Evolutionary conservation across 1,284 basidiomycete genomes (phyloP), one percentile per base, ranked within the genome.

Genomic region (Irpex sp.): DNA sequence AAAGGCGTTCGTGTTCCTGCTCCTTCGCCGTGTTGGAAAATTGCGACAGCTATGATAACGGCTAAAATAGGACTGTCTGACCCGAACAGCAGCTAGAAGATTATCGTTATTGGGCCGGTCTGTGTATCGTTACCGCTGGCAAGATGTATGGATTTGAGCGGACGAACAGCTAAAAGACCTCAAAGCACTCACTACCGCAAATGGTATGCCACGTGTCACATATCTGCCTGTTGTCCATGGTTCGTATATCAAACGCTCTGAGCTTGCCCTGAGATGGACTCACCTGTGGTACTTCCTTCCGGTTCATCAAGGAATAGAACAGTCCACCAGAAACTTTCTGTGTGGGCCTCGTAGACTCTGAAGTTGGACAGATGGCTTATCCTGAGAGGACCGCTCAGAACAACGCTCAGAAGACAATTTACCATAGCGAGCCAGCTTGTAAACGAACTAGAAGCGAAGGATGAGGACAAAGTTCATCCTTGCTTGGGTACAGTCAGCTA

Each of bases 81-180:
- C 60, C 58, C 59, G 54, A 57, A 57, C 59, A 63, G 35, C 47
- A 61, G 43, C 61, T 71, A 72, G 70, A 71, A 72, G 72, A 33
- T 33, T 33, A 33, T 33, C 31, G 31, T 33, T 33, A 33, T 33
- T 33, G 31, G 31, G 31, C 31, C 31, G 31, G 31, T 33, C 31
- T 33, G 31, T 33, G 31, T 49, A 39, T 37, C 11, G 36, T 21
- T 47, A 54, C 19, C 58, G 59, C 61, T 64, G 58, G 61, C 49
- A 60, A 57, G 53, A 31, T 55, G 26, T 15, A 35, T 55, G 33
- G 11, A 58, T 61, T 58, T 37, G 49, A 62, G 65, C 65, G 64
- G 68, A 64, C 74, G 73, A 76, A 76, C 74, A 69, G 74, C 74
- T 68, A 76, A 76, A 75, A 75, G 69, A 69, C 72, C 74, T 72